Percentiles rank a stretch among this genome's conserved stretches.
Evolutionary conservation across 2,329 filamentous ascomycete species (phyloP).

Genomic region (Capronia coronata): DNA sequence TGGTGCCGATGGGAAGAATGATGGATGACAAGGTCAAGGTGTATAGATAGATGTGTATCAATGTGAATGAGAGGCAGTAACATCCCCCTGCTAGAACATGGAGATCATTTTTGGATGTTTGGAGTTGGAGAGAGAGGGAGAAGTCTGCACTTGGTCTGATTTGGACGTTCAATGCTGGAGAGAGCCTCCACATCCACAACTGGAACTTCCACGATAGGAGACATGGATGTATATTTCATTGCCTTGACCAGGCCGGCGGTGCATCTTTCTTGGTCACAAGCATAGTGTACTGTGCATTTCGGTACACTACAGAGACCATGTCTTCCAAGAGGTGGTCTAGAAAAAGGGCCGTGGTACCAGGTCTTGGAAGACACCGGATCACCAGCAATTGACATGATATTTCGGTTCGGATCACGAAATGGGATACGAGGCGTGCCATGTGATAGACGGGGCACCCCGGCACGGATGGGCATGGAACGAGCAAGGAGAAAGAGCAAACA

Average conservation of each 20-base stretch:
- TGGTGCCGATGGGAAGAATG: background rate
- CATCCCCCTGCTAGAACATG: too few relatives aligned
- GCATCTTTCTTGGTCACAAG: background rate
- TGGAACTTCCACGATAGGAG: background rate
- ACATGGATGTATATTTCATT: background rate
- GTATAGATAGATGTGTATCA: background rate
- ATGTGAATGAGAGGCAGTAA: too few relatives aligned
- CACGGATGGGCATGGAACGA: too few relatives aligned
- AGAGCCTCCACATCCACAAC: too few relatives aligned
- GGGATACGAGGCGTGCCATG: background rate
- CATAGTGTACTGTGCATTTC: too few relatives aligned
- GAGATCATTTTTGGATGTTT: background rate
- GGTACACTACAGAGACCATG: too few relatives aligned
- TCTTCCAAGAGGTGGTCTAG: background rate
- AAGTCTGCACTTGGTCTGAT: too few relatives aligned
- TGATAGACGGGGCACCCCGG: background rate
- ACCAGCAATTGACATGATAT: background rate
- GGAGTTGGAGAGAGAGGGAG: too few relatives aligned
- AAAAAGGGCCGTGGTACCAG: background rate
- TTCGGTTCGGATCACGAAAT: background rate
- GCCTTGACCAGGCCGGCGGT: too few relatives aligned
- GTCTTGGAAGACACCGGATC: background rate
- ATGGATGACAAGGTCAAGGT: background rate
- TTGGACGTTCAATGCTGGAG: background rate
- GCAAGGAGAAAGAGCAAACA: too few relatives aligned